Evolutionary conservation across 106 monocot genomes (phyloP).

Genomic region (Chionographis japonica): DNA sequence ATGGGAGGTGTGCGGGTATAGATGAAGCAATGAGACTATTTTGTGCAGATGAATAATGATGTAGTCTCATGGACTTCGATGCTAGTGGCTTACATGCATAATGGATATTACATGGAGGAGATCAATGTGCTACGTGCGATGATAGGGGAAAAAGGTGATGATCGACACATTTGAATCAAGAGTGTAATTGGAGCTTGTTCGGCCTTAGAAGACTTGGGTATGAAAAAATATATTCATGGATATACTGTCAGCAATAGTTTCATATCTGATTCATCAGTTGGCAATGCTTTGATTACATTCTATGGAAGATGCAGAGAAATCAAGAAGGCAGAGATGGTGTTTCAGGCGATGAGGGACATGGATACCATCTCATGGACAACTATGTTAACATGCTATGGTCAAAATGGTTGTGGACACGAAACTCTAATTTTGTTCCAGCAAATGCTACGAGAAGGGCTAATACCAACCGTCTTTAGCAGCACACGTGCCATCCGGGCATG

Average conservation of each 20-base stretch:
- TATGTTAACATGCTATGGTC: conserved; percentile 45
- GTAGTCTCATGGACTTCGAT: conserved; percentile 54
- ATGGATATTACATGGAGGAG: conserved; percentile 35
- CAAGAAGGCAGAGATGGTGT: conserved; percentile 36
- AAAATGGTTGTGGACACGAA: conserved; percentile 31
- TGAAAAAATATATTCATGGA: conserved; percentile 55
- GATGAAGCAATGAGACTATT: conserved; percentile 43
- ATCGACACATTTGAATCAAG: conserved; percentile 41
- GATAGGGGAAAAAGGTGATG: no score
- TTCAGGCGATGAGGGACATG: conserved; percentile 27
- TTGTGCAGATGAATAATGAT: conserved; percentile 22
- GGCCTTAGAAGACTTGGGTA: conserved; percentile 9
- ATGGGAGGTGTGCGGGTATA: conserved; percentile 56
- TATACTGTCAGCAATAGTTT: conserved; percentile 40
- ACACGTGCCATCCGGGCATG: conserved; percentile 41
- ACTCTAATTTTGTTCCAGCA: conserved; percentile 28
- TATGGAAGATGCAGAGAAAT: conserved; percentile 51
- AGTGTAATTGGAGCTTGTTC: conserved; percentile 35
- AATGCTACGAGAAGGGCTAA: conserved; percentile 35
- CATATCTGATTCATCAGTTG: conserved; percentile 28
- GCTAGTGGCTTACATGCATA: conserved; percentile 42
- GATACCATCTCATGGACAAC: conserved; percentile 47
- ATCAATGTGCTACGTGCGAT: conserved; percentile 22
- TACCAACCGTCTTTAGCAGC: no score
- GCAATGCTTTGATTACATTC: conserved; percentile 45